These are phyloP conservation scores for Mortierella polycephala DNA, from an alignment of 371 early-diverging fungal species.

Conservation along the genomic window DNA sequence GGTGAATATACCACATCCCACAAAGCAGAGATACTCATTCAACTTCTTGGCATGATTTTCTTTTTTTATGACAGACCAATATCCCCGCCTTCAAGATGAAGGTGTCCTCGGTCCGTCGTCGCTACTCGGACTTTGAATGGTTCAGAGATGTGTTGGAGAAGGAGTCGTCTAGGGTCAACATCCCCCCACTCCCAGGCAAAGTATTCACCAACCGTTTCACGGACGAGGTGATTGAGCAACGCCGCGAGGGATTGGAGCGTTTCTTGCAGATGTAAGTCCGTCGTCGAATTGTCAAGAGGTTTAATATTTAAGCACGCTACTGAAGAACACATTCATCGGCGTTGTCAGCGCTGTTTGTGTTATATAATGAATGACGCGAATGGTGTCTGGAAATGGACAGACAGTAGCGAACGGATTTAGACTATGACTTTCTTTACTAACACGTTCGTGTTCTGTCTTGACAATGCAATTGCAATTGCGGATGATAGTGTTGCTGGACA, in stretches of 20 bases:
- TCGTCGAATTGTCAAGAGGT: neutral
- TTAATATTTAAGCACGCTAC: neutral
- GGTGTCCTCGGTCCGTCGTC: slow-evolving; percentile 85
- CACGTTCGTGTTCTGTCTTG: neutral
- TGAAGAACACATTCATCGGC: neutral
- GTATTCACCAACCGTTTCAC: slow-evolving; percentile 95
- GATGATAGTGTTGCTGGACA: slow-evolving; percentile 89
- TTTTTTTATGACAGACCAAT: slow-evolving; percentile 79
- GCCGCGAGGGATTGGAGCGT: slow-evolving; percentile 92
- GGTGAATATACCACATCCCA: neutral
- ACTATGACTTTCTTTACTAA: neutral
- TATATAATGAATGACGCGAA: no score
- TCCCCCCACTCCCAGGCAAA: slow-evolving; percentile 96
- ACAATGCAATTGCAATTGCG: slow-evolving; percentile 4
- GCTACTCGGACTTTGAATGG: slow-evolving; percentile 99
- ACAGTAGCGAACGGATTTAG: neutral
- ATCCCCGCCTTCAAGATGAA: slow-evolving; percentile 96
- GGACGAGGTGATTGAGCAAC: slow-evolving; percentile 93
- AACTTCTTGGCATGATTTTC: neutral
- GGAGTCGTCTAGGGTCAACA: slow-evolving; percentile 92
- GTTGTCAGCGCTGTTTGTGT: neutral
- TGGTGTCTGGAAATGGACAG: neutral
- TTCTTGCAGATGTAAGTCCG: slow-evolving; percentile 94
- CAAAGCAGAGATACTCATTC: neutral
- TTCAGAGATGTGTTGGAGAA: slow-evolving; percentile 93